These are phyloP conservation scores for Maudiozyma pseudohumilis DNA, from an alignment of 805 yeast genomes.

Conservation along the genomic window DNA sequence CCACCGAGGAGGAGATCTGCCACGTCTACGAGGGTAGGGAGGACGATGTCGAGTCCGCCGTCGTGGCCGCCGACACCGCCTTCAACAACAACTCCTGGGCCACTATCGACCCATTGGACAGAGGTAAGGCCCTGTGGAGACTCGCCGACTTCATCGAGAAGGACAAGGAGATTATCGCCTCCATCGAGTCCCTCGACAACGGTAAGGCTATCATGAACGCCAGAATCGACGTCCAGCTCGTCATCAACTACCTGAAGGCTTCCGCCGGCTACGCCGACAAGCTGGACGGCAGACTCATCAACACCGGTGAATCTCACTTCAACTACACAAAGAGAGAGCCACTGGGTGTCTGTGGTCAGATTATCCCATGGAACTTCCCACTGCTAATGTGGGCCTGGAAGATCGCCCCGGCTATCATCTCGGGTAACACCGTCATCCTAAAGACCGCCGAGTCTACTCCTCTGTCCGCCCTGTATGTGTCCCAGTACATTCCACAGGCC, in stretches of 20 bases:
- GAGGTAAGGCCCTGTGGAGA: conserved; percentile 53
- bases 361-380: conserved; percentile 93
- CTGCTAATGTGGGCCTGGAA: conserved; percentile 82
- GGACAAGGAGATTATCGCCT: conserved; percentile 63
- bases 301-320: conserved; percentile 55
- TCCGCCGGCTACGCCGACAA: conserved; percentile 80
- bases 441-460: conserved; percentile 88
- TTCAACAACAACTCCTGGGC: conserved; percentile 60
- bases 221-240: conserved; percentile 65
- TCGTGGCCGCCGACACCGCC: conserved; percentile 73
- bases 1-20: conserved; percentile 61
- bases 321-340: conserved; percentile 70
- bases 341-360: conserved; percentile 79
- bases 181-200: conserved; percentile 80
- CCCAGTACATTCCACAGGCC: conserved; percentile 56
- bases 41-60: conserved; percentile 76
- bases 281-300: conserved; percentile 46
- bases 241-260: conserved; percentile 64
- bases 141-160: conserved; percentile 74
- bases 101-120: conserved; percentile 50
- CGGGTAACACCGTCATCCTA: conserved; percentile 77
- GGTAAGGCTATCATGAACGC: conserved; percentile 76
- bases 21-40: conserved; percentile 57
- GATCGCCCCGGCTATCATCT: conserved; percentile 75
- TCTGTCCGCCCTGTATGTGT: conserved; percentile 63